phyloP scores from a whole-genome alignment of 2,329 filamentous ascomycete species.

The Aspergillus neoniger region DNA sequence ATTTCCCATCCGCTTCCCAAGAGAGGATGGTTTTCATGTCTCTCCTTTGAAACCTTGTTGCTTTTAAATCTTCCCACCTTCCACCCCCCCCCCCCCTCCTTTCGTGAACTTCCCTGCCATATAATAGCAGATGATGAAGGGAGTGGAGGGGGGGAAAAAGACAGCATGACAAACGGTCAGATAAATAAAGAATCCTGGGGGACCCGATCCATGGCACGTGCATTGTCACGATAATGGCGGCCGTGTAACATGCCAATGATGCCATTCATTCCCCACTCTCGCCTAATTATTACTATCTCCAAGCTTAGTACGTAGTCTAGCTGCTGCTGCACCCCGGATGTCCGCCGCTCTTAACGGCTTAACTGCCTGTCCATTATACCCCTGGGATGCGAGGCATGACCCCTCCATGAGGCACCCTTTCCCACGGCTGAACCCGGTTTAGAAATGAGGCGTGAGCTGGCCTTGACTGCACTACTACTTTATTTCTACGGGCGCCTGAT shows the following conservation, averaged over 20 bases:
- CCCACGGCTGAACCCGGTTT: not conserved
- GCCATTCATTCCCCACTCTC: not conserved
- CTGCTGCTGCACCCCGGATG: not conserved
- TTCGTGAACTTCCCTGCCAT: not conserved
- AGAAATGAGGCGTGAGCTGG: not conserved
- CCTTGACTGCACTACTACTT: not conserved
- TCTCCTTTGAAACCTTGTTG: too few species aligned
- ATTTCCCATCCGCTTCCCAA: not conserved
- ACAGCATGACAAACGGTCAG: not conserved
- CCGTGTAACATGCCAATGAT: not conserved
- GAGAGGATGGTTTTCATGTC: not conserved
- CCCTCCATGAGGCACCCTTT: not conserved
- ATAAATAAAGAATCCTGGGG: conserved; percentile 4
- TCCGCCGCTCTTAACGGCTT: not conserved
- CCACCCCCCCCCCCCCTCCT: not conserved
- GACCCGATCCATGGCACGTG: not conserved
- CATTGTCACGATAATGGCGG: not conserved
- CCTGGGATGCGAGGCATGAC: not conserved
- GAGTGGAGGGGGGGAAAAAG: not conserved
- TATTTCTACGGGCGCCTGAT: not conserved
- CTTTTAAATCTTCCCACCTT: too few species aligned
- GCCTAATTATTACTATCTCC: too few species aligned
- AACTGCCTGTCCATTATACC: not conserved
- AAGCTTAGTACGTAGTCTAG: too few species aligned
- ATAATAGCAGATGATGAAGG: not conserved